A percentile compares a stretch with the other conserved stretches of the same genome.
phyloP scores from a whole-genome alignment of 441 rosid species.

The Rhodomyrtus psidioides region DNA sequence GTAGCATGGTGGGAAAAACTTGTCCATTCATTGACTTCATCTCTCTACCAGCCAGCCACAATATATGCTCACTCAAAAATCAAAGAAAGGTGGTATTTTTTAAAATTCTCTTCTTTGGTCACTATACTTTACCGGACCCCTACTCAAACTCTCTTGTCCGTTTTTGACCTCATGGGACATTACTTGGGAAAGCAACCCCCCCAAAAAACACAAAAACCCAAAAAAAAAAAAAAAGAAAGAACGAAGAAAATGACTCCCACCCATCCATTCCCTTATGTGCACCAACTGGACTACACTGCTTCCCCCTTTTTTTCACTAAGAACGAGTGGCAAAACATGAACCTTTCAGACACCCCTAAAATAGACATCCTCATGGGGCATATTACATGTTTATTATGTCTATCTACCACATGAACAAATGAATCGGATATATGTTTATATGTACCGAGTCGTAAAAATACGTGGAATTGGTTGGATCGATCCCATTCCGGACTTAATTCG shows the following conservation, averaged over 20 bases:
- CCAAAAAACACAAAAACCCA: too few species aligned
- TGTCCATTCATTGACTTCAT: not conserved
- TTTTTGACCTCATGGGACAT: slow-evolving; percentile 2
- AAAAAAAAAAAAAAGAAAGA: too few species aligned
- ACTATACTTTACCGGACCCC: not conserved
- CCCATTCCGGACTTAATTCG: not conserved
- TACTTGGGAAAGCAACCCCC: slow-evolving; percentile 5
- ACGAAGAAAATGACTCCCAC: too few species aligned
- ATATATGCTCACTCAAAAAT: not conserved
- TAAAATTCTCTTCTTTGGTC: not conserved
- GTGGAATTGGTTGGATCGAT: not conserved
- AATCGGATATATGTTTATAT: slow-evolving; percentile 3
- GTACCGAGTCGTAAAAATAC: not conserved
- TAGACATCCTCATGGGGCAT: not conserved
- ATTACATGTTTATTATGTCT: slow-evolving; percentile 17
- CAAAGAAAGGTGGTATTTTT: not conserved
- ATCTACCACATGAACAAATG: slow-evolving; percentile 24
- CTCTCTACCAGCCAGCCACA: not conserved
- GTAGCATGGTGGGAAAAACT: not conserved
- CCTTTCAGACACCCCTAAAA: not conserved
- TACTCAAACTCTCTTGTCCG: not conserved
- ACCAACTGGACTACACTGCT: not conserved
- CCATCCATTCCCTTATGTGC: not conserved
- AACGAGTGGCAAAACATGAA: not conserved
- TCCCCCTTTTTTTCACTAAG: not conserved